Conservation (phyloP, 2,329 filamentous ascomycete species). For the Aspergillaceae sp. region DNA sequence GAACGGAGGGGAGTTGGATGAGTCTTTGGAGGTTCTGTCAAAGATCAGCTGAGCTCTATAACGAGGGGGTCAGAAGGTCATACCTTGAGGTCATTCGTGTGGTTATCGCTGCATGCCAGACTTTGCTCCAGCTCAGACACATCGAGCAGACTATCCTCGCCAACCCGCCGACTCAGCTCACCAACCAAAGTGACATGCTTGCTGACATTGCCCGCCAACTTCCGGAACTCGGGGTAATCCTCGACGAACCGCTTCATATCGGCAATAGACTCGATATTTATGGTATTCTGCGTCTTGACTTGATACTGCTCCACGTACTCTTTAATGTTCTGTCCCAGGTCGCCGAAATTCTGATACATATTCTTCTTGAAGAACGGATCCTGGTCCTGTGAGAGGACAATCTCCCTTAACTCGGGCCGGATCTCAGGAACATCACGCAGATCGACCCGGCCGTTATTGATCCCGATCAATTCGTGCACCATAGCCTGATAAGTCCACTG, state of each 20-base stretch:
- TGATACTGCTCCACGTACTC: constrained; percentile 99
- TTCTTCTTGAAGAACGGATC: constrained; percentile 99
- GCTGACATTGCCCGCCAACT: constrained; percentile 93
- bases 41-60: not conserved
- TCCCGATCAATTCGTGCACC: constrained; percentile 92
- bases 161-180: constrained; percentile 81
- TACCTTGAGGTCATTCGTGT: constrained; percentile 83
- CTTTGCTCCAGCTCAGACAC: constrained; percentile 96
- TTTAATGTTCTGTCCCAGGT: constrained; percentile 91
- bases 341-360: constrained; percentile 97
- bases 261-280: constrained; percentile 90
- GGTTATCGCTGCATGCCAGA: constrained; percentile 92
- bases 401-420: constrained; percentile 79
- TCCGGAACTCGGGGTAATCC: constrained; percentile 95
- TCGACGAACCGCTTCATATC: constrained; percentile 99
- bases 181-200: constrained; percentile 96
- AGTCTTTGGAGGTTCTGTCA: constrained; percentile 69
- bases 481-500: constrained; percentile 99
- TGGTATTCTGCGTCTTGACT: constrained; percentile 90
- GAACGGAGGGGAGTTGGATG: constrained; percentile 70
- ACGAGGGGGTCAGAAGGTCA: constrained; percentile 7
- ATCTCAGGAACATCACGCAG: constrained; percentile 76
- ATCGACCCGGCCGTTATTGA: constrained; percentile 89
- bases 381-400: constrained; percentile 91
- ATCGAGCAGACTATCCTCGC: constrained; percentile 79